Conservation (phyloP, 345 rosid genomes). For the Sonneratia caseolaris region DNA sequence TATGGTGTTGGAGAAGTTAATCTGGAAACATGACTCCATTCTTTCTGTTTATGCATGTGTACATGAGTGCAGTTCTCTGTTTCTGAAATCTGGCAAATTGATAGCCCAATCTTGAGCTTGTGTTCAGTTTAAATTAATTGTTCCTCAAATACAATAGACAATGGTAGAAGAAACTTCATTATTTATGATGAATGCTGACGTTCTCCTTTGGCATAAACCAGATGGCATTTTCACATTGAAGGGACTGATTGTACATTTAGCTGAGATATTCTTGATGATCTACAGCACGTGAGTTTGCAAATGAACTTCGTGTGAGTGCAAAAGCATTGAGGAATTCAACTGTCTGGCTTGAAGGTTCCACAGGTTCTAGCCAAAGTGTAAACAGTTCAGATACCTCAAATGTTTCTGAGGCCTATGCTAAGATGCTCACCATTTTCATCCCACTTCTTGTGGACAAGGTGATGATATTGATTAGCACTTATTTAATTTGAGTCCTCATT, state of each 20-base stretch:
- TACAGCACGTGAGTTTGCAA: conserved; percentile 93
- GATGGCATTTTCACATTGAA: not conserved
- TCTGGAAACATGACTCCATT: not conserved
- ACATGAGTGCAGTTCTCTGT: not conserved
- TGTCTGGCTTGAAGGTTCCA: conserved; percentile 80
- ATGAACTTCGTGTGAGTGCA: conserved; percentile 99
- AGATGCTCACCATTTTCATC: conserved; percentile 95
- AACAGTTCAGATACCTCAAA: conserved; percentile 69
- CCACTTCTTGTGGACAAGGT: conserved; percentile 99
- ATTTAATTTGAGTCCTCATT: not conserved
- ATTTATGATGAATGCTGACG: not conserved
- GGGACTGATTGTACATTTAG: not conserved
- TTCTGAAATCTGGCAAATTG: not conserved
- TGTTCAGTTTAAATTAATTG: not conserved
- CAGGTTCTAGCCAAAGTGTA: conserved; percentile 49
- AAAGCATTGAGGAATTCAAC: conserved; percentile 90
- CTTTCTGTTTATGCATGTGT: not conserved
- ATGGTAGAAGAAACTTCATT: not conserved
- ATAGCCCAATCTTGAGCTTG: conserved; percentile 2
- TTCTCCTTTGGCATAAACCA: not conserved
- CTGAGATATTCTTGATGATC: conserved; percentile 6
- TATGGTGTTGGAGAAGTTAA: not conserved
- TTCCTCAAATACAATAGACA: not conserved
- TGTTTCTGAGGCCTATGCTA: conserved; percentile 94
- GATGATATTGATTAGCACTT: conserved; percentile 4